These are phyloP conservation scores for Pholiota molesta DNA, from an alignment of 768 basidiomycete genomes.

Conservation along the genomic window DNA sequence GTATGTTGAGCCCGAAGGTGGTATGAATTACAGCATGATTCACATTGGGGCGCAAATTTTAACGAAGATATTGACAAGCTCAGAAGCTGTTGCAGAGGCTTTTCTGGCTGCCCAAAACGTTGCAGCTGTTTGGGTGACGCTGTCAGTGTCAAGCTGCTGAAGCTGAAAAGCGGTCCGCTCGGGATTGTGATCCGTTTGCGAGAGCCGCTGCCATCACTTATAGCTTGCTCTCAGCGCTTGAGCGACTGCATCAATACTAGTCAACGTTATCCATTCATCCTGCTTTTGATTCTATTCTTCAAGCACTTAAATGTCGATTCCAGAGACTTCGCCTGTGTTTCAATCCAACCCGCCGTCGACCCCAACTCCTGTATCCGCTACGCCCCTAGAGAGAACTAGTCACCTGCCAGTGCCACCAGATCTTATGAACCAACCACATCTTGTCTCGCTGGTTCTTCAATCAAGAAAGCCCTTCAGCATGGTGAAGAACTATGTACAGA, in stretches of 20 bases:
- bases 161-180: not conserved
- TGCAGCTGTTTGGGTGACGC: no score
- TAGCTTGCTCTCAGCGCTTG: not conserved
- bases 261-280: not conserved
- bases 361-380: not conserved
- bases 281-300: not conserved
- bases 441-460: slow-evolving; percentile 76
- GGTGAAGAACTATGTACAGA: slow-evolving; percentile 75
- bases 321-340: not conserved
- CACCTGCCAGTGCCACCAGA: not conserved
- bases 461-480: slow-evolving; percentile 84
- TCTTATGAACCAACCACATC: slow-evolving; percentile 49
- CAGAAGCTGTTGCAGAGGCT: no score
- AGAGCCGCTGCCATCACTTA: not conserved
- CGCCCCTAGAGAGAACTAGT: not conserved
- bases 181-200: not conserved
- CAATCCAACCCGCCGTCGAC: not conserved
- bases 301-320: not conserved
- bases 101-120: no score
- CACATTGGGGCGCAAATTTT: no score
- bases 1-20: no score
- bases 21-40: no score
- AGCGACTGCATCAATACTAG: not conserved
- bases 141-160: no score
- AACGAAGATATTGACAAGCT: no score